phyloP scores from a whole-genome alignment of 169 alveolate species.

The Eimeria zaria region DNA sequence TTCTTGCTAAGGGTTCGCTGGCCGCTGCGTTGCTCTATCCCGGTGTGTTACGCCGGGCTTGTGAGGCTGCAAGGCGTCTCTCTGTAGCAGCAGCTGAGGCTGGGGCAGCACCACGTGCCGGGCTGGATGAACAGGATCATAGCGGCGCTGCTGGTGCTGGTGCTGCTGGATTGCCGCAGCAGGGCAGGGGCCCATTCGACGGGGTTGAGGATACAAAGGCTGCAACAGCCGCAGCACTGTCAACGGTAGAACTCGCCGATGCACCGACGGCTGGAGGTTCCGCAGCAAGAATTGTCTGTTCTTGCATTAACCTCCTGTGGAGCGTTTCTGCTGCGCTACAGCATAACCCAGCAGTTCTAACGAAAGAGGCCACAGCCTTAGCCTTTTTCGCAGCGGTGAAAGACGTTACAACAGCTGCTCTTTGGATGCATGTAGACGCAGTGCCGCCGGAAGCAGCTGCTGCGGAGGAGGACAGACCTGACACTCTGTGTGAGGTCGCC shows the following conservation, averaged over 20 bases:
- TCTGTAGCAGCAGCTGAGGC: conserved; percentile 30
- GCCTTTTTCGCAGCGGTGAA: conserved; percentile 32
- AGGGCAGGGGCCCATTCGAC: not conserved
- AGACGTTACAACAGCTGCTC: conserved; percentile 33
- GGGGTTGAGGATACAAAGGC: not conserved
- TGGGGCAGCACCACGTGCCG: not conserved
- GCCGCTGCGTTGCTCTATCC: not conserved
- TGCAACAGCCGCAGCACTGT: not conserved
- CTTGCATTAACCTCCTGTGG: conserved; percentile 36
- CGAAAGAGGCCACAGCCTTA: not conserved
- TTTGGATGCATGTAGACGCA: conserved; percentile 6
- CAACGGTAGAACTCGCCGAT: not conserved
- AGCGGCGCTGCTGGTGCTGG: not conserved
- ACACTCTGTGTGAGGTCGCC: not conserved
- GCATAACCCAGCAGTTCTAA: not conserved
- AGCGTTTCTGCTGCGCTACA: conserved; percentile 37
- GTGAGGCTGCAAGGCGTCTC: conserved; percentile 24
- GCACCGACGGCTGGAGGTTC: conserved; percentile 4
- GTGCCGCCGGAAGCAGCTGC: not conserved
- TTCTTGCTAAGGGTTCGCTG: not conserved
- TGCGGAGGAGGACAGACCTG: conserved; percentile 3
- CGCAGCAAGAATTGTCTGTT: not conserved
- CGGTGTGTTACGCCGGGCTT: conserved; percentile 30
- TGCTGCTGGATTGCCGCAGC: not conserved
- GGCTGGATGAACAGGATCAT: not conserved